phyloP scores from a whole-genome alignment of 169 alveolate genomes.

The Cryptosporidium sp. region DNA sequence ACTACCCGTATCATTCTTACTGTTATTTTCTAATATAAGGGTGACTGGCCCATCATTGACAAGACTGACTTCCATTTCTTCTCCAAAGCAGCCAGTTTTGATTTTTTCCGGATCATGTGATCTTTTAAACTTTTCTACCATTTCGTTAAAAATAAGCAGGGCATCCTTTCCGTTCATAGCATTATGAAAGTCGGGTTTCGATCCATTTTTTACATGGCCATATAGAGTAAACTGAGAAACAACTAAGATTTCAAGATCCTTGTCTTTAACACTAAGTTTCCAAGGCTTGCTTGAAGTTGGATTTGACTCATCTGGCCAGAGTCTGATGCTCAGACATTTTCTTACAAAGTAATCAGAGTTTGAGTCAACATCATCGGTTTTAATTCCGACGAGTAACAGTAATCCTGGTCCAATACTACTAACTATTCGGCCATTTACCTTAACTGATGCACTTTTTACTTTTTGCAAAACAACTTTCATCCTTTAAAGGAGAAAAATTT shows the following conservation, averaged over 20 bases:
- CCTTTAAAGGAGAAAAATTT: slow-evolving; percentile 8
- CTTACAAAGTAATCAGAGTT: slow-evolving; percentile 81
- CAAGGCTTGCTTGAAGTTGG: slow-evolving; percentile 78
- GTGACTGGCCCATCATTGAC: slow-evolving; percentile 95
- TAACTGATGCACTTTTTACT: slow-evolving; percentile 85
- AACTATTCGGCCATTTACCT: slow-evolving; percentile 83
- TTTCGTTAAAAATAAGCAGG: slow-evolving; percentile 82
- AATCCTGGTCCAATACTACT: slow-evolving; percentile 88
- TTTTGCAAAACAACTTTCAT: slow-evolving; percentile 90
- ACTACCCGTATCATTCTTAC: neutral
- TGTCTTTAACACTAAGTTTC: slow-evolving; percentile 86
- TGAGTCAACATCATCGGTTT: slow-evolving; percentile 81
- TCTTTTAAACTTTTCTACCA: slow-evolving; percentile 84
- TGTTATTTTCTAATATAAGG: slow-evolving; percentile 78
- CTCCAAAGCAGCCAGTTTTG: slow-evolving; percentile 90
- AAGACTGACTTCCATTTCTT: slow-evolving; percentile 89
- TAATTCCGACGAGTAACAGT: slow-evolving; percentile 87
- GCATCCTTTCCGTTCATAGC: slow-evolving; percentile 93
- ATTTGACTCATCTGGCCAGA: slow-evolving; percentile 86
- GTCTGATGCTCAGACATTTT: slow-evolving; percentile 86
- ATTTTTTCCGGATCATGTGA: slow-evolving; percentile 84
- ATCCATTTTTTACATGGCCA: slow-evolving; percentile 88
- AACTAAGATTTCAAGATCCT: slow-evolving; percentile 85
- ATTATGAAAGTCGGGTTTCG: slow-evolving; percentile 93
- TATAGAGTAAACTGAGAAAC: slow-evolving; percentile 93